These are phyloP conservation scores for Stephania cephalantha DNA, from an alignment of 164 flowering plant species.

Conservation along the genomic window DNA sequence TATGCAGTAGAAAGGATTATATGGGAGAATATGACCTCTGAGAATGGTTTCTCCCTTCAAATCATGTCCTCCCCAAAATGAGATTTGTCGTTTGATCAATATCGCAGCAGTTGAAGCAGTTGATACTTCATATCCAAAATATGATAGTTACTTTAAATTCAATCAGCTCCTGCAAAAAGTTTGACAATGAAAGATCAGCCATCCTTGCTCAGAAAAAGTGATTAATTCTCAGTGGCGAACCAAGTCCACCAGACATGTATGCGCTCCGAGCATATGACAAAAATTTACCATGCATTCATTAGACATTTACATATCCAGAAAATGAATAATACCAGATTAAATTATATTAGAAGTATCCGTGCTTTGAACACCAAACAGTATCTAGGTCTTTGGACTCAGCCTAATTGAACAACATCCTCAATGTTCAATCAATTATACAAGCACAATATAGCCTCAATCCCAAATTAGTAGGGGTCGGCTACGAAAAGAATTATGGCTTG, in stretches of 20 bases:
- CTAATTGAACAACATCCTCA: not conserved
- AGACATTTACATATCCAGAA: not conserved
- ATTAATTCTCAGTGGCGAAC: not conserved
- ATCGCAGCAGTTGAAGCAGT: not conserved
- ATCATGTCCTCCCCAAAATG: not conserved
- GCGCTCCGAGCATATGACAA: not conserved
- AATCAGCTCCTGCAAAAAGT: not conserved
- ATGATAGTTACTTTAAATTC: not conserved
- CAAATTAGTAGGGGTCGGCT: not conserved
- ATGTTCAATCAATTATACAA: not conserved
- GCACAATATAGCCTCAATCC: not conserved
- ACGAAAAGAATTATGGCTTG: not conserved
- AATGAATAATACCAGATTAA: not conserved
- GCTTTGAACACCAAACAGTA: not conserved
- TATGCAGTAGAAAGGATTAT: not conserved
- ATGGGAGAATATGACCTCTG: constrained; percentile 6
- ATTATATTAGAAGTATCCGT: not conserved
- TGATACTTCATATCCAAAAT: not conserved
- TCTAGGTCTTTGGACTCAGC: not conserved
- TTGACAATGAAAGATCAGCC: not conserved
- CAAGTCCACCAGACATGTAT: not conserved
- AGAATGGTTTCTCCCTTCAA: not conserved
- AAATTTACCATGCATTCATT: not conserved
- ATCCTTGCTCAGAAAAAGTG: not conserved
- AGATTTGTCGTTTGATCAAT: not conserved